Evolutionary conservation across 1,139 yeast genomes (phyloP).

Genomic region (Zhuliangozyma blackwelliae): DNA sequence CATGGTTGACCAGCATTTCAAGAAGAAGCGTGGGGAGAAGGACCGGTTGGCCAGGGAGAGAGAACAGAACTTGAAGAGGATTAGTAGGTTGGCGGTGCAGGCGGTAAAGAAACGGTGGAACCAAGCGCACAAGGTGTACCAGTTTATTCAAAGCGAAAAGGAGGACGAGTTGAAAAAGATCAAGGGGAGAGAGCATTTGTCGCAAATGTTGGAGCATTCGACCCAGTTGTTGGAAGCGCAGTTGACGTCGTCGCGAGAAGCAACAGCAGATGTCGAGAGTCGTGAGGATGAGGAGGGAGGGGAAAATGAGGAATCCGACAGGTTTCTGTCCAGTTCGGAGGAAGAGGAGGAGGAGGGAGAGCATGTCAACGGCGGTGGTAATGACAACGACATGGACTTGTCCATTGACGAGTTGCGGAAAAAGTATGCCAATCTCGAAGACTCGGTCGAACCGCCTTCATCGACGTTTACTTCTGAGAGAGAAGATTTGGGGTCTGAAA

Average conservation of each 20-base stretch:
- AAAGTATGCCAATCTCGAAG: slow-evolving; percentile 56
- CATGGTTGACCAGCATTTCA: slow-evolving; percentile 85
- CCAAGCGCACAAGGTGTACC: slow-evolving; percentile 81
- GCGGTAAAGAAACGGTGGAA: slow-evolving; percentile 91
- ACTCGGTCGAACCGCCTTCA: slow-evolving; percentile 12
- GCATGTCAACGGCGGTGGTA: slow-evolving; percentile 8
- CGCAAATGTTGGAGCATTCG: slow-evolving; percentile 86
- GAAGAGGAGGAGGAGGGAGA: slow-evolving; percentile 22
- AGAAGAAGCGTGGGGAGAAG: slow-evolving; percentile 80
- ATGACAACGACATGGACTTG: slow-evolving; percentile 46
- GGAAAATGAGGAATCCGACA: slow-evolving; percentile 18
- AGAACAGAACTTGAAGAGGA: slow-evolving; percentile 59
- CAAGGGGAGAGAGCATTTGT: slow-evolving; percentile 83
- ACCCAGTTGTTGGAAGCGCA: slow-evolving; percentile 89
- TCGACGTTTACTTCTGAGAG: slow-evolving; percentile 10
- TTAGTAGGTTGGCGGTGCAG: slow-evolving; percentile 76
- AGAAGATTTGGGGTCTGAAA: slow-evolving; percentile 4
- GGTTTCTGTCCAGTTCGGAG: slow-evolving; percentile 20
- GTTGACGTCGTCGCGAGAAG: slow-evolving; percentile 37
- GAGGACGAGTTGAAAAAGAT: slow-evolving; percentile 67
- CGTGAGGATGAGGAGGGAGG: slow-evolving; percentile 17
- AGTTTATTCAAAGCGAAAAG: slow-evolving; percentile 47
- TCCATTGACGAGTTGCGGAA: slow-evolving; percentile 61
- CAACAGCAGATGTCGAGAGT: slow-evolving; percentile 16
- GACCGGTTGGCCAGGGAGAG: slow-evolving; percentile 72